A percentile compares a stretch with the other conserved stretches of the same genome.
Conservation (phyloP, 495 filamentous ascomycete species). For the Pyrenula aspistea region DNA sequence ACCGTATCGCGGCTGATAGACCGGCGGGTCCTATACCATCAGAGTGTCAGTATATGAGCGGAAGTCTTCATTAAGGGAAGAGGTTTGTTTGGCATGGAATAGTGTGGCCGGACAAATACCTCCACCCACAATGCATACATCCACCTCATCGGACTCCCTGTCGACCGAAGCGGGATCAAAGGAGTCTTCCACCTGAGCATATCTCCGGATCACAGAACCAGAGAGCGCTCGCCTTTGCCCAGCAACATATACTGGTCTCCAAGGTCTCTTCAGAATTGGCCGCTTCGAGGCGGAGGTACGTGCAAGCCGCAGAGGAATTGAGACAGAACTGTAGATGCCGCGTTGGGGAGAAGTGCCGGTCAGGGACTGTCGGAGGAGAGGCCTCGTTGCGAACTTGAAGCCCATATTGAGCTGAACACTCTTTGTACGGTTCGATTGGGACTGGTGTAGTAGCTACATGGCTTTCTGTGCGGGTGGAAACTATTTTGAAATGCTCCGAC, state of each 20-base stretch:
- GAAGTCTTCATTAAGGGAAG: too few species aligned
- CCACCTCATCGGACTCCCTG: constrained; percentile 83
- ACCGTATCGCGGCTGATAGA: constrained; percentile 79
- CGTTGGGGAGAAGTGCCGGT: not conserved
- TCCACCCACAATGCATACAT: constrained; percentile 94
- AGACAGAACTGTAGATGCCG: not conserved
- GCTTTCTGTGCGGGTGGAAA: not conserved
- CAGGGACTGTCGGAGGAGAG: not conserved
- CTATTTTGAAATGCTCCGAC: not conserved
- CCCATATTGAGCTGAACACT: not conserved
- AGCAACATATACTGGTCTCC: not conserved
- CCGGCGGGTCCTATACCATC: constrained; percentile 64
- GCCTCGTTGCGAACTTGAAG: not conserved
- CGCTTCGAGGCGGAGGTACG: not conserved
- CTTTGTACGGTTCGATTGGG: not conserved
- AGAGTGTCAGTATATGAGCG: constrained; percentile 8
- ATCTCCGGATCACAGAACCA: constrained; percentile 27
- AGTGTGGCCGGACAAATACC: constrained; percentile 36
- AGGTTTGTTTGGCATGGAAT: not conserved
- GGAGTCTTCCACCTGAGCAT: constrained; percentile 45
- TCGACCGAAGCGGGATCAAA: constrained; percentile 67
- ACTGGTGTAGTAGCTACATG: not conserved
- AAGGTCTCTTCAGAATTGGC: not conserved
- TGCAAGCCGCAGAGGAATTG: not conserved
- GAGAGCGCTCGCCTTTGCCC: constrained; percentile 28